Base-by-base conservation (phyloP, 169 alveolate genomes). In the Ichthyophthirius multifiliis region DNA sequence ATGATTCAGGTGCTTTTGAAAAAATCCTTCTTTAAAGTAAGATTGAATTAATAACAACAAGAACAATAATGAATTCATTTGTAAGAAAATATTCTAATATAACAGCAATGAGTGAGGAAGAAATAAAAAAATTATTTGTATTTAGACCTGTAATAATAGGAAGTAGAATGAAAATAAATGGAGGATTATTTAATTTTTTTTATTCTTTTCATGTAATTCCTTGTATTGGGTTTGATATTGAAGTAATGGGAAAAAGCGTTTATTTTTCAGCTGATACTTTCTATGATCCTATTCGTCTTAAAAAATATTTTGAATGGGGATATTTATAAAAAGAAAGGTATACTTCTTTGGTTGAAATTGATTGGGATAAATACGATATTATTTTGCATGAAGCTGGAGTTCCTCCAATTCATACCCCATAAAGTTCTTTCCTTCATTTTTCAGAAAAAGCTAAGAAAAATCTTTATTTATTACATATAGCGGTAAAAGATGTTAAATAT, bases 311-410 rank as follows among this genome's bases (percentile, higher is more conserved):
- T n/a, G 74, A 81, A 37, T 47, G 55, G 63, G 80, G 80, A n/a
- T 43, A 71, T 4, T 37, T 81, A 6, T 37, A 71, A 7, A 16
- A 81, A 48, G 46, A 73, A 15, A 67, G 86, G 41, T 81, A 81
- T 55, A 39, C 67, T 16, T 43, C 67, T 31, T 23, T 81, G n/a
- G 86, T 82, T 23, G 37, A 64, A 18, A 20, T 55, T 23, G 67
- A 81, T n/a, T 81, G 67, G 27, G 76, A 81, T 34, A 46, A 67
- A 16, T 65, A 71, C 20, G 46, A 23, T 48, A 45, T 81, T 16
- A 81, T 81, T 0, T 35, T 81, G 6, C 86, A 81, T 71, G 86
- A 81, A 20, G 86, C 86, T 18, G 86, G 86, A 15, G 86, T 81
- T 1, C 86, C 86, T 48, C 86, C 86, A 39, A 81, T 81, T 39